Conservation (phyloP, 148 eudicot species). For the Tetragonia tetragonoides region DNA sequence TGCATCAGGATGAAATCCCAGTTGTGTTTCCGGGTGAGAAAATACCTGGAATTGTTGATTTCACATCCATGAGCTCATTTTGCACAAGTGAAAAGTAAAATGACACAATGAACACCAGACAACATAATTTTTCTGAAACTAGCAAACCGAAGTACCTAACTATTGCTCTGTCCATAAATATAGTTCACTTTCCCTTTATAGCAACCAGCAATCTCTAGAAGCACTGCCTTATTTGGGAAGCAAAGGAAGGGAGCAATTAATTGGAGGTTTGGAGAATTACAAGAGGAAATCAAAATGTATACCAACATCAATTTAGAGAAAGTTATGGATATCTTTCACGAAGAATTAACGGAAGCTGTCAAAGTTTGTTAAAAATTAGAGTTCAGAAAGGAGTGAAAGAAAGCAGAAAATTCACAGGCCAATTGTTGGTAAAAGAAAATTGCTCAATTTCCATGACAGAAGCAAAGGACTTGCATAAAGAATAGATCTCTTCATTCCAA, state of each 20-base stretch:
- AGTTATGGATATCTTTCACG: neutral
- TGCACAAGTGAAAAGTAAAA: neutral
- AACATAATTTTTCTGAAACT: neutral
- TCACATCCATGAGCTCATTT: slow-evolving; percentile 8
- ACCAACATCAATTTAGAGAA: neutral
- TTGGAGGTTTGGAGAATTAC: neutral
- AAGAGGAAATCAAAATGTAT: neutral
- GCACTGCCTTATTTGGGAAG: neutral
- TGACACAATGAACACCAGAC: neutral
- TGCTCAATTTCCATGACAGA: neutral
- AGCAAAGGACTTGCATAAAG: neutral
- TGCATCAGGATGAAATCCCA: slow-evolving; percentile 97
- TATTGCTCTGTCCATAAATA: neutral
- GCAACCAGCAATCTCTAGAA: neutral
- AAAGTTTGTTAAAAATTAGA: neutral
- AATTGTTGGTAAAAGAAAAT: neutral
- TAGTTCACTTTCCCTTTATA: neutral
- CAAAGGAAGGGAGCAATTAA: neutral
- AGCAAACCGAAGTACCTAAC: neutral
- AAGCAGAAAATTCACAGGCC: neutral
- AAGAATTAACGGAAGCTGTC: neutral
- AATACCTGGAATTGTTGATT: slow-evolving; percentile 56
- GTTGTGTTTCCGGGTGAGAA: slow-evolving; percentile 74
- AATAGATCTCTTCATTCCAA: neutral
- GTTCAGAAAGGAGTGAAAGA: neutral